Base-by-base conservation (phyloP, 1,139 yeast genomes). In the Saccharomyces hybrid region DNA sequence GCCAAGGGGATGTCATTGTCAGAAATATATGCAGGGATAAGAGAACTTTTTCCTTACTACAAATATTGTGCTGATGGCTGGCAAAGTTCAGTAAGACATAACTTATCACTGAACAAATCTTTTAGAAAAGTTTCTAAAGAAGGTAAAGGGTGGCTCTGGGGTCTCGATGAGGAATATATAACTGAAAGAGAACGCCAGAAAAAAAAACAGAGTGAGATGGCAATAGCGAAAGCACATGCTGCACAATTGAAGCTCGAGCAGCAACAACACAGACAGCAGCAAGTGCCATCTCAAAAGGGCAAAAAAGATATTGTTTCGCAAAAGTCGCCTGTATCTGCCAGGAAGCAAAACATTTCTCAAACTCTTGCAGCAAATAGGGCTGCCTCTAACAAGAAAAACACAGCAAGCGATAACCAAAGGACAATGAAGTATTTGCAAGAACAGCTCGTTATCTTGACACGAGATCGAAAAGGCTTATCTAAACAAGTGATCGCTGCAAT, bases 61-160 rank as follows among this genome's bases (percentile, higher is more conserved):
- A 81, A 85, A 65, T 93, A 88, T 71, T 90, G 97, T 65, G 90
- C 95, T 1, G 96, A 90, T 69, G 98, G 98, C 2, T 93, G 99
- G 99, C 99, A 93, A 72, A 85, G 88, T 65, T 82, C 95, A 0
- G 95, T 93, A 14, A 80, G 95, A 50, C 99, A 93, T 71, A 90
- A 89, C 64, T 76, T 93, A 47, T 85, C 91, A 26, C 76, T 89
- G 61, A 90, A 90, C 71, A 89, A 89, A 71, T 83, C 91, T 7
- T 93, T 93, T 73, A 80, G 83, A 56, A 83, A 86, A 62, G 83
- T 86, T 8, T 77, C 84, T 34, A 84, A 88, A 62, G 88, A 85
- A 60, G 95, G 93, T 14, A 85, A 84, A 66, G 96, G 96, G 56
- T 90, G 96, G 93, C 74, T 88, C 41, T 93, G 96, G 95, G 90